Evolutionary conservation across 2,329 filamentous ascomycete genomes (phyloP).

Genomic region (Rutstroemia sydowiana): DNA sequence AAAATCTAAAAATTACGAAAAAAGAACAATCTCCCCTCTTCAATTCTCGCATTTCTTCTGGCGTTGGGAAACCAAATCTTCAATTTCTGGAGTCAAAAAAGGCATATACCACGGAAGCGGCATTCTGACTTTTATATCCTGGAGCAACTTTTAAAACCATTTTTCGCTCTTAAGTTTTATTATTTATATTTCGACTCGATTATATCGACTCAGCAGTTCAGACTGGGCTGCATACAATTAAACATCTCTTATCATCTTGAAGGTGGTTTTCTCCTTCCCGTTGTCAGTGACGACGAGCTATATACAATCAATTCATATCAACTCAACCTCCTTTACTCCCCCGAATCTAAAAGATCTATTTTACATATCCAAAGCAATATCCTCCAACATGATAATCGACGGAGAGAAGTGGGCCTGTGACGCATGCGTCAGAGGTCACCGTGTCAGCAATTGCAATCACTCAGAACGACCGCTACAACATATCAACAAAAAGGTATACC

Average conservation of each 20-base stretch:
- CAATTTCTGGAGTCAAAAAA: slow-evolving; percentile 17
- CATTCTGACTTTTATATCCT: slow-evolving; percentile 15
- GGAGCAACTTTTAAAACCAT: not conserved
- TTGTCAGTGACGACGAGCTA: not conserved
- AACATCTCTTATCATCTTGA: slow-evolving; percentile 21
- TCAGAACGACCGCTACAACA: slow-evolving; percentile 84
- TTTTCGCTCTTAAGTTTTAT: slow-evolving; percentile 12
- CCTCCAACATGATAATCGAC: slow-evolving; percentile 68
- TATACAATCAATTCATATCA: slow-evolving; percentile 21
- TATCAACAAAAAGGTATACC: slow-evolving; percentile 74
- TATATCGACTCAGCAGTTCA: slow-evolving; percentile 29
- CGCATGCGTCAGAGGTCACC: slow-evolving; percentile 86
- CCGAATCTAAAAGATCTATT: not conserved
- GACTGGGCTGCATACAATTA: slow-evolving; percentile 25
- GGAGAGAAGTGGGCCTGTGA: slow-evolving; percentile 98
- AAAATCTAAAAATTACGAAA: too few species aligned
- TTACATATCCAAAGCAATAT: slow-evolving; percentile 4
- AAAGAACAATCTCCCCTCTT: slow-evolving; percentile 15
- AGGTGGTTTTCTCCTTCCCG: slow-evolving; percentile 17
- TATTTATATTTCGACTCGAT: slow-evolving; percentile 27
- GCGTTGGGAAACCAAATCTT: slow-evolving; percentile 19
- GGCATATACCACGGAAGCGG: slow-evolving; percentile 25
- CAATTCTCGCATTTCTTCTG: slow-evolving; percentile 19
- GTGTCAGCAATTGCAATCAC: slow-evolving; percentile 98
- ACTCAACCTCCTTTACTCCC: not conserved